Conservation (phyloP, 202 grass and related monocot species). For the Eragrostis tef region DNA sequence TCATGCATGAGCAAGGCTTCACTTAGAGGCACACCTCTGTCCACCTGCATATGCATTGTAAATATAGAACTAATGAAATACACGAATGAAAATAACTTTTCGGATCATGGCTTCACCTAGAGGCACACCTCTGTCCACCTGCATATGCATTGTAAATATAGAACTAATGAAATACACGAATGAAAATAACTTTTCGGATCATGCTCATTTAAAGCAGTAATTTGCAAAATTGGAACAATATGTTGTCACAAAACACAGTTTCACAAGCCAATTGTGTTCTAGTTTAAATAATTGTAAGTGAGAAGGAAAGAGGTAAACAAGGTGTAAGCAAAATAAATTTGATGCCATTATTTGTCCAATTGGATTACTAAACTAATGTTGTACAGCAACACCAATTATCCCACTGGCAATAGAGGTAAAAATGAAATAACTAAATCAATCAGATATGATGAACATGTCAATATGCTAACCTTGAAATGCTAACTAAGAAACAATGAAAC, state of each 20-base stretch:
- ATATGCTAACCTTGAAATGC: background rate
- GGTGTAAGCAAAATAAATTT: background rate
- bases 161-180: slow-evolving; percentile 19
- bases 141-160: slow-evolving; percentile 36
- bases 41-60: slow-evolving; percentile 65
- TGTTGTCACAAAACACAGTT: slow-evolving; percentile 21
- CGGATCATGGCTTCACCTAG: slow-evolving; percentile 79
- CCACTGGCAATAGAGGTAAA: slow-evolving; percentile 18
- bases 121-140: slow-evolving; percentile 98
- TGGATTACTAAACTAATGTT: slow-evolving; percentile 26
- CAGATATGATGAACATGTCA: background rate
- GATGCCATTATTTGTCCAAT: background rate
- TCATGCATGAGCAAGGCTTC: slow-evolving; percentile 99
- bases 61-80: slow-evolving; percentile 27
- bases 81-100: background rate
- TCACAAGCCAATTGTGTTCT: background rate
- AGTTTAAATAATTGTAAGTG: slow-evolving; percentile 8
- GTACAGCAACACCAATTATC: background rate
- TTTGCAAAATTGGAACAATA: slow-evolving; percentile 27
- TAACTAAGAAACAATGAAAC: slow-evolving; percentile 11
- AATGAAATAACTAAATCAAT: background rate
- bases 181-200: background rate
- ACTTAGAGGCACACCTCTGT: slow-evolving; percentile 93
- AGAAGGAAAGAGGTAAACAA: background rate
- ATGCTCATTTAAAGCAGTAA: background rate